A percentile compares a stretch with the other conserved stretches of the same genome.
These are phyloP conservation scores for Trypanosoma cruzi DNA, from an alignment of 208 protist genomes.

Conservation along the genomic window DNA sequence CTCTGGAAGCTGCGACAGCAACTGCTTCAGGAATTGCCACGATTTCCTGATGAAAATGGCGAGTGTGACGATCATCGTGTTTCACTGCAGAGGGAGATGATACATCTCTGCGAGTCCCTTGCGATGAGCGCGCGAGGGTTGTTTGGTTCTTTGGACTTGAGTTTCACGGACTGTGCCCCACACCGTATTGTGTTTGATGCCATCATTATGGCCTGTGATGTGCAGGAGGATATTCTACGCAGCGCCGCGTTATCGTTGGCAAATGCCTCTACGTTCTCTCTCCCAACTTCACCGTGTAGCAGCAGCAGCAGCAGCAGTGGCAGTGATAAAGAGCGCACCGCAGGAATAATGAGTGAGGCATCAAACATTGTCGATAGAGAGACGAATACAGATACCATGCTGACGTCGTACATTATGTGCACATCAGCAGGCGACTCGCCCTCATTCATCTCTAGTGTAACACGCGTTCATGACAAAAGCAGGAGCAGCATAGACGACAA, in stretches of 20 bases:
- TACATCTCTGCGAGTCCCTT: constrained; percentile 19
- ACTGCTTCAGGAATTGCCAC: constrained; percentile 4
- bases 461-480: background rate
- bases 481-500: background rate
- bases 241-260: background rate
- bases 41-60: background rate
- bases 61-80: background rate
- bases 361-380: background rate
- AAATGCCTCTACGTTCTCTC: background rate
- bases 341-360: background rate
- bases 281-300: background rate
- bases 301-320: constrained; percentile 1
- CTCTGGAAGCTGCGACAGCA: constrained; percentile 11
- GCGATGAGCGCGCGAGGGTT: constrained; percentile 12
- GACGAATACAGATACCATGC: background rate
- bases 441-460: background rate
- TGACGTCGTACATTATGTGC: background rate
- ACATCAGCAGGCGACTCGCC: background rate
- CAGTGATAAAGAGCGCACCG: background rate
- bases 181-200: constrained; percentile 27
- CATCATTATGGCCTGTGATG: constrained; percentile 24
- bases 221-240: constrained; percentile 28
- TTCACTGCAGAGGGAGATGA: constrained; percentile 17
- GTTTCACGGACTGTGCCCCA: constrained; percentile 28
- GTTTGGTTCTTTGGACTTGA: constrained; percentile 24